phyloP scores from a whole-genome alignment of 306 rosid genomes.

The Gastrolobium bilobum region DNA sequence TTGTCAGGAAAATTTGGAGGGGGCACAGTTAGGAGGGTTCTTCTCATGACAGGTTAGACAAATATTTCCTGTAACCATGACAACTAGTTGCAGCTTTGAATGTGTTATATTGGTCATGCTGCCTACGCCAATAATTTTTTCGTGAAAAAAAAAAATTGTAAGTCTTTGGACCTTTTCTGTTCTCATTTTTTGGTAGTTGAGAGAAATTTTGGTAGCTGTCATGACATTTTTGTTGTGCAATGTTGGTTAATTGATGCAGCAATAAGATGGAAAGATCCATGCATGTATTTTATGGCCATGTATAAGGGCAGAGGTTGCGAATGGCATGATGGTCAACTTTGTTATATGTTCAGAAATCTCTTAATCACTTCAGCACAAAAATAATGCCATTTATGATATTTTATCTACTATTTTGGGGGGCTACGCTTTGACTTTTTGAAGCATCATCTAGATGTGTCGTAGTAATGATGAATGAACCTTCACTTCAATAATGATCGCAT shows the following conservation, averaged over 20 bases:
- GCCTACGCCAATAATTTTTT: slow-evolving; percentile 5
- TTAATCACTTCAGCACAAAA: neutral
- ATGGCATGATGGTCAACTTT: slow-evolving; percentile 3
- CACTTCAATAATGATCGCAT: neutral
- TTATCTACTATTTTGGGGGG: slow-evolving; percentile 33
- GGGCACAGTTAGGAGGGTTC: slow-evolving; percentile 5
- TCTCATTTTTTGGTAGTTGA: neutral
- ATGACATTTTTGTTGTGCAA: slow-evolving; percentile 28
- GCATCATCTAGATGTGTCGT: slow-evolving; percentile 11
- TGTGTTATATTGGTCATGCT: slow-evolving; percentile 1
- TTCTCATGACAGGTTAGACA: slow-evolving; percentile 35
- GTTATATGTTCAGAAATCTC: slow-evolving; percentile 29
- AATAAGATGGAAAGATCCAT: slow-evolving; percentile 18
- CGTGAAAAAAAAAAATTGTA: neutral
- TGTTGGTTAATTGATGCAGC: slow-evolving; percentile 37
- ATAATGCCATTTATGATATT: slow-evolving; percentile 9
- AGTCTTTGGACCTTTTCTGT: slow-evolving; percentile 12
- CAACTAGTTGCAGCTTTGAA: slow-evolving; percentile 32
- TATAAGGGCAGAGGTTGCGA: slow-evolving; percentile 23
- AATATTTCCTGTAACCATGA: slow-evolving; percentile 24
- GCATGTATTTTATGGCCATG: neutral
- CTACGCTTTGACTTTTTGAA: neutral
- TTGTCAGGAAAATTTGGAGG: slow-evolving; percentile 39
- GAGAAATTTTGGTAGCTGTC: slow-evolving; percentile 21
- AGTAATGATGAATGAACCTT: neutral